Base-by-base conservation (phyloP, 192 early-diverging fungal genomes). In the Chytriomyces sp. region DNA sequence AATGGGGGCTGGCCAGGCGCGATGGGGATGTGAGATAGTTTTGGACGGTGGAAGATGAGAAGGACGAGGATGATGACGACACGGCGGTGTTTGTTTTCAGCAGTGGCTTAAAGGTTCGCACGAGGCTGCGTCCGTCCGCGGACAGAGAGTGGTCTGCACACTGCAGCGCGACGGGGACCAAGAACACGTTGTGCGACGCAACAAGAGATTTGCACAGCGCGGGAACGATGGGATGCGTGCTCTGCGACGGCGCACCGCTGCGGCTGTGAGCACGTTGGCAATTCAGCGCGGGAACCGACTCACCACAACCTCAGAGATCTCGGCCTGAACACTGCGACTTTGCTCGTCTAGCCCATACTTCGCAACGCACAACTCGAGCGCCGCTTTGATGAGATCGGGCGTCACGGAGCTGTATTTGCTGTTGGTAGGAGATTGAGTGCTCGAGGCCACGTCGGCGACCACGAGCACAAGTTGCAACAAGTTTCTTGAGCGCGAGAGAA, bases 121-220 rank as follows among this genome's bases (percentile, higher is more conserved):
- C 52, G 14, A 68, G 32, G 3, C 34, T 17, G 8, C 19, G n/a
- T 10, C 52, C 32, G n/a, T 68, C 65, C 10, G 22, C 6, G 10
- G 65, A 68, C 7, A 68, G 44, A 22, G 14, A 10, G 53, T 68
- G 65, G 36, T 68, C 65, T 28, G 34, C 34, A 33, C 65, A 68
- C 3, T 68, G 53, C 3, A 68, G 34, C 7, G 52, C 55, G 30
- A 56, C 38, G 17, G 65, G 65, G 34, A 68, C 34, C 17, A 68
- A 33, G 36, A 30, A 56, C 5, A 68, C 30, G 34, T 39, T 56
- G 2, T 44, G 19, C 5, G 44, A 10, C 6, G 65, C 28, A 2
- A 33, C 32, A 4, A 25, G 44, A 17, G 12, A n/a, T 68, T 68
- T 65, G 2, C 34, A 28, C 6, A 55, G n/a, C n/a, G 44, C 10